Base-by-base conservation (phyloP, 2,329 filamentous ascomycete species). In the Colletotrichum somersetense region DNA sequence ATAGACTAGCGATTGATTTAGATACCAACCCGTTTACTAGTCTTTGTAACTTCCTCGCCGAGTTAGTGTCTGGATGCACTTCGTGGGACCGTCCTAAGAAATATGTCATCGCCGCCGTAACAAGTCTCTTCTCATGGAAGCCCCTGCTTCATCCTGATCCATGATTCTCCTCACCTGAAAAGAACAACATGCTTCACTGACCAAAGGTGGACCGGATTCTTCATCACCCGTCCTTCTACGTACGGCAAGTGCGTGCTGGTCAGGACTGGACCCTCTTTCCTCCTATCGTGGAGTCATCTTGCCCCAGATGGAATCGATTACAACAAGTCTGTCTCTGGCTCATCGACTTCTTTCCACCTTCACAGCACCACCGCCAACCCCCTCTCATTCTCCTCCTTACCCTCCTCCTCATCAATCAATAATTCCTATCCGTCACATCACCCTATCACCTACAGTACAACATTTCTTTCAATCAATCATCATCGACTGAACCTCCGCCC, bases 1-100 rank as follows among this genome's bases (percentile, higher is more conserved):
- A 72, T 74, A 69, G 69, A 73, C 35, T n/a, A 72, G 70, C 66
- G 70, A 30, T 23, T 64, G 44, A 10, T 59, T 72, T 58, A 8
- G 11, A 63, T 42, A 63, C 23, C 23, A 30, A 8, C 3, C 0
- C 42, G 10, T 23, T 57, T 20, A 57, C 2, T 18, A 14, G 5
- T 1, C 11, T 6, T 7, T 10, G 6, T 11, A 1, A 0, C 10
- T 18, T 5, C 2, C 1, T 38, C 20, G 18, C 16, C 18, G 3
- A 3, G 3, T 3, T n/a, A 14, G 18, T 38, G 30, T 5, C 4
- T 38, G 10, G 18, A 16, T 7, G 42, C 6, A 3, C n/a, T n/a
- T n/a, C n/a, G n/a, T n/a, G n/a, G n/a, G n/a, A n/a, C n/a, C n/a
- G n/a, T n/a, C n/a, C n/a, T n/a, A n/a, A 23, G 30, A 35, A 14